Percentiles rank a stretch among this genome's conserved stretches.
Evolutionary conservation across 768 basidiomycete genomes (phyloP).

Genomic region (Phaffia australis): DNA sequence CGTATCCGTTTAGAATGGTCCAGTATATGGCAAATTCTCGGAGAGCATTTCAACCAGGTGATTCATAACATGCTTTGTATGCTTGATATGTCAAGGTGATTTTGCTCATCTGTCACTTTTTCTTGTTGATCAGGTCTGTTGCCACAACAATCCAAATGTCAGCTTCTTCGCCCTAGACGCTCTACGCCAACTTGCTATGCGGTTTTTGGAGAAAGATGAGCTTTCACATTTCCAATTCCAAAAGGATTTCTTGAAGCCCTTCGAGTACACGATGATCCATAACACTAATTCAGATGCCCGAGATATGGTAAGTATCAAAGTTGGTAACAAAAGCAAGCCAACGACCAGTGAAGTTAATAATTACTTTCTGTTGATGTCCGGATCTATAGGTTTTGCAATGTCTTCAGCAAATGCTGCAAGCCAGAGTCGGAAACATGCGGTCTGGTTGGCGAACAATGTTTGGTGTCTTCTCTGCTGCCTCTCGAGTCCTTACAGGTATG

Average conservation of each 20-base stretch:
- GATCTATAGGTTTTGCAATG: constrained; percentile 78
- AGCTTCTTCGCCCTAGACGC: constrained; percentile 95
- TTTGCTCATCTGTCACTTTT: background rate
- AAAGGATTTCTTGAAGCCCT: constrained; percentile 96
- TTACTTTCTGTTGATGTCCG: background rate
- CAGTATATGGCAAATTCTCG: constrained; percentile 91
- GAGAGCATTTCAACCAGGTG: constrained; percentile 97
- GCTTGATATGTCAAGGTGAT: background rate
- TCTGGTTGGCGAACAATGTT: constrained; percentile 99
- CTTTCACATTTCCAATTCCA: constrained; percentile 97
- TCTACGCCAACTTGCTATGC: constrained; percentile 90
- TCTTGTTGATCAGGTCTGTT: constrained; percentile 66
- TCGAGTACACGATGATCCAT: constrained; percentile 94
- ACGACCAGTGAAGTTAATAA: background rate
- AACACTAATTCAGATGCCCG: constrained; percentile 91
- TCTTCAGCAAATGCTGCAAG: constrained; percentile 96
- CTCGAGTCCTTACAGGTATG: constrained; percentile 75
- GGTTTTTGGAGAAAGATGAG: constrained; percentile 98
- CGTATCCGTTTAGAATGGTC: constrained; percentile 98
- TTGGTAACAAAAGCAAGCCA: background rate
- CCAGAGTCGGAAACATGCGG: constrained; percentile 82
- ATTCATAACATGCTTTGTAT: constrained; percentile 25
- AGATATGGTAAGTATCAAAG: constrained; percentile 63
- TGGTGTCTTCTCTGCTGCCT: constrained; percentile 92
- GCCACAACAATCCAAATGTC: constrained; percentile 93